Evolutionary conservation across 2,329 filamentous ascomycete genomes (phyloP), one percentile per base, ranked within the genome.

Genomic region (Neofusicoccum parvum): DNA sequence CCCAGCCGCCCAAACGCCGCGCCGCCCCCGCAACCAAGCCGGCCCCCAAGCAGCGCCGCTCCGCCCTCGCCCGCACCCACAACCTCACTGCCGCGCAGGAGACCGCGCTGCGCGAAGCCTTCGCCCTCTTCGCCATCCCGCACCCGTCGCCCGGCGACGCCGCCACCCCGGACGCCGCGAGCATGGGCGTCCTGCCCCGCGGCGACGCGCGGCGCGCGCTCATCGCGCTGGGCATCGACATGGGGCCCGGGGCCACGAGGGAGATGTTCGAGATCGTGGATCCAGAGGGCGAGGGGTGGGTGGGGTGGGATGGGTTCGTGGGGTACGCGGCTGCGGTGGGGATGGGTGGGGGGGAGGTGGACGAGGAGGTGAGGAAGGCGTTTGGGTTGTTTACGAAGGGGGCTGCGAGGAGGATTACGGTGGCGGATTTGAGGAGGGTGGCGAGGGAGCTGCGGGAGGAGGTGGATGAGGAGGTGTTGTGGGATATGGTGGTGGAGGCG

Each of bases 401-500:
- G 70, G 73, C 74, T 3, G 75, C 82, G 20, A 82, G 85, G 2
- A 87, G 86, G n/a, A 96, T 99, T 70, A 95, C 91, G 1, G 73
- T 98, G 34, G 85, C 85, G 15, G 90, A 96, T 79, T 80, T 99
- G 74, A 87, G 87, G 74, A 85, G 90, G 72, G 89, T 97, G 63
- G 93, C 94, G 48, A 88, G 87, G 70, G 87, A 92, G 71, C 80
- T 99, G 72, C 92, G 92, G 78, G 92, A 97, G 79, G 92, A 89
- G 60, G 89, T 96, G 27, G 87, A 87, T 66, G 95, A 98, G 72
- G 89, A 92, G 56, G 79, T 96, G 74, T 80, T 99, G 74, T 88
- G 87, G 80, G 93, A 97, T 81, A 99, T 99, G 95, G 90, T 99
- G 66, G 81, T 93, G 56, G 94, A 98, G 82, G 95, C 94, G 56